Evolutionary conservation across 2,329 filamentous ascomycete genomes (phyloP).

Genomic region (Alternaria triticimaculans): DNA sequence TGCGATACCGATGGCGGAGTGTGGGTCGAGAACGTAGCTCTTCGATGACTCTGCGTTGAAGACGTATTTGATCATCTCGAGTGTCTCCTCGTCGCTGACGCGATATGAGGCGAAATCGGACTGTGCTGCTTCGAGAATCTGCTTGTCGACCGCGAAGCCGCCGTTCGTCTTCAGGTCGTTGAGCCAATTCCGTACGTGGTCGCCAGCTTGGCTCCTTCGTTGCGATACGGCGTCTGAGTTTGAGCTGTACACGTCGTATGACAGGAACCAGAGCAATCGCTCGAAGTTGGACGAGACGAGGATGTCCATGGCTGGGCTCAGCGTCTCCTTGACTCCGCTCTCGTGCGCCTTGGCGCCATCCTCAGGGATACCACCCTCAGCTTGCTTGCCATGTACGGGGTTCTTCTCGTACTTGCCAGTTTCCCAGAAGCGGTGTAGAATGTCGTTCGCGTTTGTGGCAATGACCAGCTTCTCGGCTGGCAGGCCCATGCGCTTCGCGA

Average conservation of each 20-base stretch:
- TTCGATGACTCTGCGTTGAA: conserved; percentile 57
- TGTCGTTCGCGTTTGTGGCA: conserved; percentile 97
- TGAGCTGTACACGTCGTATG: conserved; percentile 61
- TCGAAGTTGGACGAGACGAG: conserved; percentile 97
- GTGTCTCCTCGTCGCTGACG: conserved; percentile 61
- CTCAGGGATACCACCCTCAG: conserved; percentile 61
- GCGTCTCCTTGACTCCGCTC: conserved; percentile 85
- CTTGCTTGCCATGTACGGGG: conserved; percentile 63
- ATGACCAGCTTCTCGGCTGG: conserved; percentile 88
- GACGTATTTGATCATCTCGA: conserved; percentile 55
- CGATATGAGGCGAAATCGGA: conserved; percentile 81
- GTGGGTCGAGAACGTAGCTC: conserved; percentile 86
- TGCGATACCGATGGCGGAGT: conserved; percentile 85
- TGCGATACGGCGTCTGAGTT: conserved; percentile 51
- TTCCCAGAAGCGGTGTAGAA: conserved; percentile 93
- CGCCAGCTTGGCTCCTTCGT: conserved; percentile 63
- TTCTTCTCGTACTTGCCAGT: conserved; percentile 90
- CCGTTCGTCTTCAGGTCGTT: conserved; percentile 79
- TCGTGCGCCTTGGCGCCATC: conserved; percentile 68
- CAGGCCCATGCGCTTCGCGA: conserved; percentile 88
- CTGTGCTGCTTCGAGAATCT: conserved; percentile 74
- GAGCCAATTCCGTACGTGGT: conserved; percentile 81
- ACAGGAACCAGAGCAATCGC: conserved; percentile 90
- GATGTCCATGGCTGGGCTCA: conserved; percentile 97
- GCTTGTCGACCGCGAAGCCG: conserved; percentile 79